Percentiles rank a stretch among this genome's conserved stretches.
Evolutionary conservation across 352 stramenopile species (phyloP).

Genomic region (Pythium dissotocum): DNA sequence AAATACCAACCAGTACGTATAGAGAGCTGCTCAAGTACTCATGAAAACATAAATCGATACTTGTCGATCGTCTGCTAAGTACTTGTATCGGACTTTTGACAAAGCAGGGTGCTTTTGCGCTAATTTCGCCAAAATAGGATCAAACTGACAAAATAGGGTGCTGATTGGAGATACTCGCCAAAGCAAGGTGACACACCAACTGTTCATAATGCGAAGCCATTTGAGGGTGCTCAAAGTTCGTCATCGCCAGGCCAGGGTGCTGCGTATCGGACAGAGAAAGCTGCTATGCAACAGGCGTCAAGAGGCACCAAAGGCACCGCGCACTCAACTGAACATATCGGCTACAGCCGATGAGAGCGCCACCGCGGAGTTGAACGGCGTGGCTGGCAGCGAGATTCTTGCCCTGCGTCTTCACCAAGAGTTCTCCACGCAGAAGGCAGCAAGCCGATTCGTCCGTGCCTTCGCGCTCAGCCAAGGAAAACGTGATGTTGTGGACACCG

Average conservation of each 20-base stretch:
- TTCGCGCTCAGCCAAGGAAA: too few relatives aligned
- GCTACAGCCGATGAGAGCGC: not conserved
- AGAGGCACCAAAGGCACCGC: not conserved
- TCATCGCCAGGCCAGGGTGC: not conserved
- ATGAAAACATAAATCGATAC: too few relatives aligned
- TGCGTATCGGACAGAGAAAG: not conserved
- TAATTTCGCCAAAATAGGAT: not conserved
- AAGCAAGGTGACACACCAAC: not conserved
- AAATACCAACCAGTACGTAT: too few relatives aligned
- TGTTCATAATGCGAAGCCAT: not conserved
- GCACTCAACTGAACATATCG: not conserved
- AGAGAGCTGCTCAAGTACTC: too few relatives aligned
- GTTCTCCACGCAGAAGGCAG: too few relatives aligned
- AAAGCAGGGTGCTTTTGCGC: not conserved
- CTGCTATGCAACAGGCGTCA: not conserved
- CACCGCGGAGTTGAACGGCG: not conserved
- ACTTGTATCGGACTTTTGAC: conserved; percentile 1
- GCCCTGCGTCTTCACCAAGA: too few relatives aligned
- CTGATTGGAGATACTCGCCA: not conserved
- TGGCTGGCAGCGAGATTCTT: not conserved
- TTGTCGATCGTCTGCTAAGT: too few relatives aligned
- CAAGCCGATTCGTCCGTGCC: too few relatives aligned
- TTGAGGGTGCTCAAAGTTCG: not conserved
- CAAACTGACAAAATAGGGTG: not conserved
- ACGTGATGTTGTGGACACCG: too few relatives aligned